Percentiles rank a stretch among this genome's conserved stretches.
phyloP scores from a whole-genome alignment of 2,329 filamentous ascomycete species.

The Colletotrichum acutatum region DNA sequence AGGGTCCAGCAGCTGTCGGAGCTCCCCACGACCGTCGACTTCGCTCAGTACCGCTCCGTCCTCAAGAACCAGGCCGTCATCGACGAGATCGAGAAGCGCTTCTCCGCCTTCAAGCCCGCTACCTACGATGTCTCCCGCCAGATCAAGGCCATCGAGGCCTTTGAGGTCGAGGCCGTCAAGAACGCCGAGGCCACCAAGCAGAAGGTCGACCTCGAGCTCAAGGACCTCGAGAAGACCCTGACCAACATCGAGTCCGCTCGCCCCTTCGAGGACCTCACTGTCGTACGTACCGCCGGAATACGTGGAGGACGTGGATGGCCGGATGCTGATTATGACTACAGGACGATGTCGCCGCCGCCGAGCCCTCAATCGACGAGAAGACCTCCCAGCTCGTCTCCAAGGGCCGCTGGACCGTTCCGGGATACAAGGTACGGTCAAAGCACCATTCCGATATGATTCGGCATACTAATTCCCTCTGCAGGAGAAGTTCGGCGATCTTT shows the following conservation, averaged over 20 bases:
- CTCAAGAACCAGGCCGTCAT: conserved; percentile 97
- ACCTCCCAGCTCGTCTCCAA: conserved; percentile 94
- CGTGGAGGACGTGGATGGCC: conserved; percentile 7
- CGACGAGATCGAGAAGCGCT: conserved; percentile 97
- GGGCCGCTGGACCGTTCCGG: conserved; percentile 97
- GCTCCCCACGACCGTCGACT: conserved; percentile 89
- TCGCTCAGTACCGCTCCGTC: conserved; percentile 87
- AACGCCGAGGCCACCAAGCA: conserved; percentile 97
- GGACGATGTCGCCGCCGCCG: conserved; percentile 95
- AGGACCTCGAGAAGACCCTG: conserved; percentile 92
- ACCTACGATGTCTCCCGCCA: conserved; percentile 94
- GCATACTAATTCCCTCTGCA: conserved; percentile 63
- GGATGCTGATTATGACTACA: conserved; percentile 52
- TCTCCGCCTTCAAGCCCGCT: conserved; percentile 89
- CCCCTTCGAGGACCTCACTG: conserved; percentile 96
- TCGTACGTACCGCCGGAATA: conserved; percentile 72
- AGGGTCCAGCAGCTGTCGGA: conserved; percentile 87
- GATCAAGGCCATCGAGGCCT: conserved; percentile 97
- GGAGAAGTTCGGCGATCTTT: conserved; percentile 99
- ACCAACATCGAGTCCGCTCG: conserved; percentile 97
- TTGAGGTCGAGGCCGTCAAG: conserved; percentile 96
- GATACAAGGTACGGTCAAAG: conserved; percentile 86
- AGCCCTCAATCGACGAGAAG: conserved; percentile 98
- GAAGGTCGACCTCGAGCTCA: conserved; percentile 94
- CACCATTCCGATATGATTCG: not conserved